Evolutionary conservation across 257 asterid genomes (phyloP).

Genomic region (Ocimum tenuiflorum): DNA sequence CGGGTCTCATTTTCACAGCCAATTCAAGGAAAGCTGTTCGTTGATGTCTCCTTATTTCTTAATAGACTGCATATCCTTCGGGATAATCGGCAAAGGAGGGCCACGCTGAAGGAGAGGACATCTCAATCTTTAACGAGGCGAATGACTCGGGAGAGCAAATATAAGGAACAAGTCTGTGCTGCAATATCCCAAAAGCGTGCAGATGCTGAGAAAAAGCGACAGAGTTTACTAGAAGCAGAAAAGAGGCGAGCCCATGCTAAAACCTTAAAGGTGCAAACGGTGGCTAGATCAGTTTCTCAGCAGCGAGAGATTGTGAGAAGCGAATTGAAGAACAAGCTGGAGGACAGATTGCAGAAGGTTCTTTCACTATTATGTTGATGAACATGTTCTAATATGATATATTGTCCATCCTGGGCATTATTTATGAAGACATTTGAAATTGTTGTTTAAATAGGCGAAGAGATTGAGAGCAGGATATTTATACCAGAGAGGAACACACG

Average conservation of each 20-base stretch:
- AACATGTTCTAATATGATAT: background rate
- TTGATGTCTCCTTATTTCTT: background rate
- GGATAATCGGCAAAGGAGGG: constrained; percentile 73
- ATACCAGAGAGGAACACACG: constrained; percentile 66
- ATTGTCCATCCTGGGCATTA: background rate
- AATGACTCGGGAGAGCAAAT: constrained; percentile 73
- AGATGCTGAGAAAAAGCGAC: constrained; percentile 78
- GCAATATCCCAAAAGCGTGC: constrained; percentile 86
- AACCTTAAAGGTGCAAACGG: constrained; percentile 64
- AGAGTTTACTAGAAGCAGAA: constrained; percentile 84
- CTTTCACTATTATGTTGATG: background rate
- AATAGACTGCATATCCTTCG: constrained; percentile 74
- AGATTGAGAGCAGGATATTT: constrained; percentile 80
- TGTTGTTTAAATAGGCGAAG: constrained; percentile 54
- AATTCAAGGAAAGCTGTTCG: background rate
- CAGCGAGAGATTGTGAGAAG: constrained; percentile 75
- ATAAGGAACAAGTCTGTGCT: constrained; percentile 80
- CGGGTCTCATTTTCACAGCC: background rate
- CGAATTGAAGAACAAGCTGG: constrained; percentile 70
- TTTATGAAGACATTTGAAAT: background rate
- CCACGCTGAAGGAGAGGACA: constrained; percentile 69
- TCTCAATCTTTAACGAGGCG: constrained; percentile 72
- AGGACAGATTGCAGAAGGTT: constrained; percentile 79
- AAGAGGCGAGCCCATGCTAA: constrained; percentile 69
- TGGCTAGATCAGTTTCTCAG: constrained; percentile 52